Base-by-base conservation (phyloP, 164 flowering plant species). In the Taxillus chinensis region DNA sequence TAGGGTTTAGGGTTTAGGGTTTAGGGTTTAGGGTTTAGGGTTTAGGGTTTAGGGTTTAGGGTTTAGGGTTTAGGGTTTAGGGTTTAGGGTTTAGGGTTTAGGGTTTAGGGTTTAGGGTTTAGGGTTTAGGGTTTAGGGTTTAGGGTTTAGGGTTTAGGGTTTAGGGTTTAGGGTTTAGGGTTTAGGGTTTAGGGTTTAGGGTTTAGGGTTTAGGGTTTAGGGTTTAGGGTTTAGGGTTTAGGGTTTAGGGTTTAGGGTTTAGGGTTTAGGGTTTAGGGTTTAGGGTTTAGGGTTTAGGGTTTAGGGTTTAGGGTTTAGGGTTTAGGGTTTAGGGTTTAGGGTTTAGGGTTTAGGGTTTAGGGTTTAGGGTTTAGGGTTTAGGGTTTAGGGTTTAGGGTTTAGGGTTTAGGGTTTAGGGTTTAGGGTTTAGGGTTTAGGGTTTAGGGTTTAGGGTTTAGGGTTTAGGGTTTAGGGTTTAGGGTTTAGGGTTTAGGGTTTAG, bases 391-490 rank as follows among this genome's bases (percentile, higher is more conserved):
- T 48, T 48, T 48, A 5, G 13, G 51, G 51, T 48, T 11, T 48
- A 7, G 51, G 51, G 51, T 48, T 48, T 48, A 48, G 51, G 51
- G 51, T 48, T 5, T 48, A 48, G 51, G 51, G 51, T 48, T 48
- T 48, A 48, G 51, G 51, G 51, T 48, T 48, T 48, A 48, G 51
- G 51, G 51, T 48, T 48, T 48, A 48, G 51, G 51, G 51, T 48
- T 48, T 48, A 5, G 51, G 51, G 7, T 6, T 48, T 48, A 5
- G 13, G 51, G 51, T 48, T 48, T 48, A 5, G 13, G 51, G 51
- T 6, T 48, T 48, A 5, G 13, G 51, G 51, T 48, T 6, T 48
- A 5, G 13, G 7, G 51, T 6, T 48, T 48, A 5, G 13, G 51
- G 51, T 6, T 48, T 48, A 5, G 13, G 51, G 51, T 6, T 48